Conservation (phyloP, 345 rosid species). For the Cardiospermum halicacabum region DNA sequence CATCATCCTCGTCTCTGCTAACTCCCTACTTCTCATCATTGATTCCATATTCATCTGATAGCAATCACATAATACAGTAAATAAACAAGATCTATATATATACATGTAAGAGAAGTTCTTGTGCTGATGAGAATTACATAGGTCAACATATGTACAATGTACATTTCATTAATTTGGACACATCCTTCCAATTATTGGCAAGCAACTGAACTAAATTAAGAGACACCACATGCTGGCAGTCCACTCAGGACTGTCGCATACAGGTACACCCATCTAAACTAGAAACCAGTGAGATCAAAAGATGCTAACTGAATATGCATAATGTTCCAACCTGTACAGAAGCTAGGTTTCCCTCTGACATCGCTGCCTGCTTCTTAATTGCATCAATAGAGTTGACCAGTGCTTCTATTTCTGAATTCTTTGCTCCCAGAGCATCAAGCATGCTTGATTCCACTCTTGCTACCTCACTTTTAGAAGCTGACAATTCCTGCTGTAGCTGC, state of each 20-base stretch:
- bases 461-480: conserved; percentile 68
- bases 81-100: background rate
- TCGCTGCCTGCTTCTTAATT: conserved; percentile 78
- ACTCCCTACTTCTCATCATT: conserved; percentile 92
- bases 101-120: background rate
- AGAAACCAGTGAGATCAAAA: conserved; percentile 1
- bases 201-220: background rate
- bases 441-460: conserved; percentile 76
- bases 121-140: background rate
- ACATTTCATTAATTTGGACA: background rate
- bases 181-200: background rate
- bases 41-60: conserved; percentile 89
- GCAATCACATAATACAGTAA: conserved; percentile 12
- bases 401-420: conserved; percentile 87
- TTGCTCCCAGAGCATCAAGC: conserved; percentile 86
- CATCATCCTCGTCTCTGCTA: conserved; percentile 98
- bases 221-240: background rate
- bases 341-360: conserved; percentile 82
- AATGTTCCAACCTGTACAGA: conserved; percentile 72
- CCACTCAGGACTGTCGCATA: background rate
- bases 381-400: conserved; percentile 72
- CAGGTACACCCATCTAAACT: background rate
- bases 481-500: conserved; percentile 81
- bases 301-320: conserved; percentile 2
- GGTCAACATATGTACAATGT: no score